Conservation (phyloP, 352 stramenopile species). For the Globisporangium apiculatum region DNA sequence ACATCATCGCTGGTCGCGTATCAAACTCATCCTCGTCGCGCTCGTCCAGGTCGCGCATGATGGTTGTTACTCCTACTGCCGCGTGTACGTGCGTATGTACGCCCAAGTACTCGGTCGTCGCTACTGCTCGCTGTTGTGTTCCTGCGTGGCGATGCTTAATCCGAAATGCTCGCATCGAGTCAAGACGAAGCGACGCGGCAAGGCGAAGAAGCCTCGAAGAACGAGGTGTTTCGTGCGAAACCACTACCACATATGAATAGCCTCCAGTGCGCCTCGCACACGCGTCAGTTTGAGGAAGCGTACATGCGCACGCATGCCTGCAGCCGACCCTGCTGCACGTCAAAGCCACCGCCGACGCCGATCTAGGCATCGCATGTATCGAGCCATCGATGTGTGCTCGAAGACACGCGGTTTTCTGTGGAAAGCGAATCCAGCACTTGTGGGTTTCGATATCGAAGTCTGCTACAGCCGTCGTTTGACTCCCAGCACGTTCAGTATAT, state of each 20-base stretch:
- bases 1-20: background rate
- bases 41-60: conserved; percentile 1
- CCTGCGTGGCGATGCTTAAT: background rate
- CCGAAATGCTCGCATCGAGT: background rate
- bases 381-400: too few species aligned
- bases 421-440: background rate
- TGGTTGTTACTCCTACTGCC: background rate
- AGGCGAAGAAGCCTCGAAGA: too few species aligned
- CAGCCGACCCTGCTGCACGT: too few species aligned
- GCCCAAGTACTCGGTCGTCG: background rate
- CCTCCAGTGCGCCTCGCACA: too few species aligned
- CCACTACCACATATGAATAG: too few species aligned
- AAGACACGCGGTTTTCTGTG: too few species aligned
- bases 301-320: too few species aligned
- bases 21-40: conserved; percentile 6
- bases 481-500: background rate
- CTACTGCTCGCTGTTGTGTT: background rate
- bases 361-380: too few species aligned
- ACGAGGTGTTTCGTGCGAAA: too few species aligned
- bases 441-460: background rate
- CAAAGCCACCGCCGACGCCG: too few species aligned
- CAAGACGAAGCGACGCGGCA: background rate
- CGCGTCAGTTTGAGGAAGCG: too few species aligned
- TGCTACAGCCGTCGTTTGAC: background rate
- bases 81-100: too few species aligned